Evolutionary conservation across 148 eudicot species (phyloP), one percentile per base, ranked within the genome.

Genomic region (Chenopodium quinoa): DNA sequence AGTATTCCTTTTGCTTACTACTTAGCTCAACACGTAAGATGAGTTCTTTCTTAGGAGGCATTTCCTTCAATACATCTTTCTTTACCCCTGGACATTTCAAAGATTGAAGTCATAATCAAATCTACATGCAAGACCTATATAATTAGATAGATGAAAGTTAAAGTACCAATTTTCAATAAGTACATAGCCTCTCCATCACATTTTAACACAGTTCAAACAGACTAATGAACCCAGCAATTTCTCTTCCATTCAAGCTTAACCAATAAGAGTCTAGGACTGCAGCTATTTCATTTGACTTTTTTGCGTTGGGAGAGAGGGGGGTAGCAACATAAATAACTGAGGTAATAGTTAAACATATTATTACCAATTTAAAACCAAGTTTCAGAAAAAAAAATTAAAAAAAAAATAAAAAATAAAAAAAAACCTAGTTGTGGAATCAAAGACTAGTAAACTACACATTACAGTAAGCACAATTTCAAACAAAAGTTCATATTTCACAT

Each of bases 41-140:
- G 72, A 96, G 94, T 86, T 96, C 99, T 85, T 93, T 96, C 87
- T 94, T 96, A 65, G 99, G 99, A 27, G 99, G 99, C 32, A 96
- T 77, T 75, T 96, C 97, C 78, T 88, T 96, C 97, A 93, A 88
- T 75, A 96, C 99, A 85, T 96, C 99, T 86, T 94, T 96, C 90
- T 96, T 96, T 83, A 96, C 91, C 87, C 99, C 99, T 96, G 92
- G 71, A 86, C 48, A 80, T 46, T 54, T 31, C 25, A 73, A 16
- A 76, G 50, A 65, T 54, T 77, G 32, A 74, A 84, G 70, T 54
- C 73, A 64, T n/a, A 72, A n/a, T 73, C 58, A 19, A 71, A 71
- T 56, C 67, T n/a, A 68, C 62, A 47, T 10, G 34, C 25, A 47
- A 32, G 70, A 32, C 64, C 40, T 20, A 65, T 27, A 17, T 19